Conservation (phyloP, 257 asterid genomes). For the Capsicum baccatum region DNA sequence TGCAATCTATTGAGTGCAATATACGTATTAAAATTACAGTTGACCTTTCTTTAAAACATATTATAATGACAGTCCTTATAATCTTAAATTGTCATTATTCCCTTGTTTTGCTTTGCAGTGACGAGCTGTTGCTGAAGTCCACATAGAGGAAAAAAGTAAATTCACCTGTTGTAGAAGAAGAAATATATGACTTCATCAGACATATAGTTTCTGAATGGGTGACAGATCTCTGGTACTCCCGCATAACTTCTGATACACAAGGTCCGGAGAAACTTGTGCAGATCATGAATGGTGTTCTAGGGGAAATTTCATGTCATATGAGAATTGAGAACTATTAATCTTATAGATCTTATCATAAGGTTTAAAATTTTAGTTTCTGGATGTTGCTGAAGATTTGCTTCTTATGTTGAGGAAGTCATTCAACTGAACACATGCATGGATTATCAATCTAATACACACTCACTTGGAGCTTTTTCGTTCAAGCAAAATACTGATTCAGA, state of each 20-base stretch:
- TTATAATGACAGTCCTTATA: background rate
- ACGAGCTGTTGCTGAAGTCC: conserved; percentile 29
- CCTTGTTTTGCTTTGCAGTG: conserved; percentile 53
- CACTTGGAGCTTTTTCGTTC: conserved; percentile 84
- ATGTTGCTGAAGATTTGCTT: conserved; percentile 33
- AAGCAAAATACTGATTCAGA: conserved; percentile 65
- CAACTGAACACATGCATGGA: conserved; percentile 4
- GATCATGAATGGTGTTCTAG: no score
- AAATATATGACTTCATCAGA: conserved; percentile 37
- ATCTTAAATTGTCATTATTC: background rate
- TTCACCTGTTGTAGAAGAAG: conserved; percentile 89
- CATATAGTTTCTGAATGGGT: no score
- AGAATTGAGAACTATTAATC: conserved; percentile 58
- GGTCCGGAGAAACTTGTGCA: no score
- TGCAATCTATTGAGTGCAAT: conserved; percentile 9
- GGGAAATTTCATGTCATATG: conserved; percentile 57
- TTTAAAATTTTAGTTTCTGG: conserved; percentile 36
- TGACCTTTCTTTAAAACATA: background rate
- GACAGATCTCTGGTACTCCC: no score
- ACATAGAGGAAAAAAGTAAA: conserved; percentile 31
- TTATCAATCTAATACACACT: conserved; percentile 41
- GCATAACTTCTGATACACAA: no score
- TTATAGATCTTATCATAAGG: conserved; percentile 92
- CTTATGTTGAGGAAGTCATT: conserved; percentile 33
- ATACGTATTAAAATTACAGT: background rate